Percentiles rank a stretch among this genome's conserved stretches.
Conservation (phyloP, 345 rosid species). For the Aegle marmelos region DNA sequence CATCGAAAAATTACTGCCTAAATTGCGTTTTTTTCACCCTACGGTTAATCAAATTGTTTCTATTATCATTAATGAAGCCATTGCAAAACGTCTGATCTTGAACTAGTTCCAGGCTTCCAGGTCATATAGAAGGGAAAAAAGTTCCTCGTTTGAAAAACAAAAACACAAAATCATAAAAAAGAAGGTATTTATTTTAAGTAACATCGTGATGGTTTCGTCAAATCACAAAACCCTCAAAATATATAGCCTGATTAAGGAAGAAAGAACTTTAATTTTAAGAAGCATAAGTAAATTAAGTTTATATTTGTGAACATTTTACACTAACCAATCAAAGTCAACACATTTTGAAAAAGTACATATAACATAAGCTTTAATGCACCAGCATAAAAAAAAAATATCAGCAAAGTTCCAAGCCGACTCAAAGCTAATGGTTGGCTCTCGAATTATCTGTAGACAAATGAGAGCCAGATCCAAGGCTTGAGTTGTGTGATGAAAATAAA, state of each 20-base stretch:
- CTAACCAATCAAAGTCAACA: conserved; percentile 5
- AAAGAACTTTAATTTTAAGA: not conserved
- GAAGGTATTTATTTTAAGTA: not conserved
- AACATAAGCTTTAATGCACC: conserved; percentile 10
- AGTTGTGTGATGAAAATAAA: conserved; percentile 49
- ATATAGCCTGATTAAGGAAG: too few species aligned
- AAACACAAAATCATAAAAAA: not conserved
- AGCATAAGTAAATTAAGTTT: not conserved
- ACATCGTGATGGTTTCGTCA: not conserved
- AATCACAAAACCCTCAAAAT: not conserved
- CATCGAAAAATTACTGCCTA: not conserved
- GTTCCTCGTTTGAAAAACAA: too few species aligned
- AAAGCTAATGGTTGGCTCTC: conserved; percentile 23
- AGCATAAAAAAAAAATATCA: not conserved
- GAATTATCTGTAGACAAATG: conserved; percentile 31
- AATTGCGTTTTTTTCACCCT: not conserved
- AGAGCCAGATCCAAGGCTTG: conserved; percentile 29
- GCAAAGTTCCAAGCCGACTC: conserved; percentile 7
- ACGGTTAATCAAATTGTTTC: not conserved
- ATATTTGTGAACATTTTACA: conserved; percentile 14
- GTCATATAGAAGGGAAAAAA: too few species aligned
- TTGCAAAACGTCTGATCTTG: not conserved
- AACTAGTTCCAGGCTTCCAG: too few species aligned
- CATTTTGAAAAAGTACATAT: not conserved
- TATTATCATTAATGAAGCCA: too few species aligned